Evolutionary conservation across 352 stramenopile species (phyloP).

Genomic region (Pythium diclinum): DNA sequence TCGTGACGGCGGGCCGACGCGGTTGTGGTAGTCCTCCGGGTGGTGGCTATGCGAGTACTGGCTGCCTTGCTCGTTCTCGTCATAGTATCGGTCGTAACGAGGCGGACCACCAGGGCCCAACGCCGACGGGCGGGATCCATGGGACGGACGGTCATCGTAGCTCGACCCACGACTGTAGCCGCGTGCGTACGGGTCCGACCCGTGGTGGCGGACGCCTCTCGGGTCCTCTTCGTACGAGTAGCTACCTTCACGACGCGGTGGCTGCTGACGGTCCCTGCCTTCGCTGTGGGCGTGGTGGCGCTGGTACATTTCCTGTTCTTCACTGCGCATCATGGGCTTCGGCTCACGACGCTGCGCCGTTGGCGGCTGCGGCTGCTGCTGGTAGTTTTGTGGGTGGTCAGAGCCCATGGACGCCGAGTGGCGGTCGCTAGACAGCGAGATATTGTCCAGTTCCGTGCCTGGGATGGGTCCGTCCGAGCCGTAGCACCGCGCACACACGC

Average conservation of each 20-base stretch:
- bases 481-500: conserved; percentile 56
- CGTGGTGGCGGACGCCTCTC: neutral
- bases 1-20: neutral
- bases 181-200: conserved; percentile 14
- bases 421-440: conserved; percentile 25
- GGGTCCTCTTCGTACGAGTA: neutral
- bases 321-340: neutral
- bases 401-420: conserved; percentile 26
- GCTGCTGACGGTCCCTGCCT: neutral
- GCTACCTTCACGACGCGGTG: neutral
- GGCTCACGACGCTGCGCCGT: neutral
- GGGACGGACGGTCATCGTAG: conserved; percentile 10
- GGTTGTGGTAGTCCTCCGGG: neutral
- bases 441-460: neutral
- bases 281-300: neutral
- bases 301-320: neutral
- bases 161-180: conserved; percentile 13
- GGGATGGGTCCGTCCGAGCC: conserved; percentile 29
- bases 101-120: neutral
- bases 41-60: neutral
- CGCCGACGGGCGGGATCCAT: neutral
- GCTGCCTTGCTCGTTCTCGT: neutral
- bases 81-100: conserved; percentile 5
- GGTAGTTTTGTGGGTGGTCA: neutral
- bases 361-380: conserved; percentile 12